Evolutionary conservation across 345 rosid genomes (phyloP).

Genomic region (Arabis hirsuta): DNA sequence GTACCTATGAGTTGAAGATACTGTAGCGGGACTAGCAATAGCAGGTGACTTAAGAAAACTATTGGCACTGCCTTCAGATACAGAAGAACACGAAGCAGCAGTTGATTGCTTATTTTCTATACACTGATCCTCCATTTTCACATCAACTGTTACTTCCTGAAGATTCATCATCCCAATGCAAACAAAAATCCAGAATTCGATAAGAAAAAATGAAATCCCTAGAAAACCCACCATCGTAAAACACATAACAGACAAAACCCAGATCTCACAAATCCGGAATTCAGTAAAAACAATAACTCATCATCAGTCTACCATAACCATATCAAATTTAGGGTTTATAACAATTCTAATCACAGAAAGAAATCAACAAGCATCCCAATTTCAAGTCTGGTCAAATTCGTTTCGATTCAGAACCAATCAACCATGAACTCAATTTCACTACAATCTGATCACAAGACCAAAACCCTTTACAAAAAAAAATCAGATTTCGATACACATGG

Average conservation of each 20-base stretch:
- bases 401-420: slow-evolving; percentile 17
- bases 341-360: slow-evolving; percentile 15
- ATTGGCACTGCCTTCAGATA: slow-evolving; percentile 77
- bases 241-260: slow-evolving; percentile 43
- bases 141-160: slow-evolving; percentile 60
- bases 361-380: background rate
- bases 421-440: slow-evolving; percentile 34
- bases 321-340: slow-evolving; percentile 44
- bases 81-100: slow-evolving; percentile 72
- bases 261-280: slow-evolving; percentile 57
- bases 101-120: slow-evolving; percentile 83
- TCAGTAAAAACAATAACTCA: slow-evolving; percentile 43
- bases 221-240: slow-evolving; percentile 37
- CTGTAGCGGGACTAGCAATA: slow-evolving; percentile 64
- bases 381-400: background rate
- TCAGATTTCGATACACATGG: slow-evolving; percentile 12
- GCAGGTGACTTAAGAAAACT: slow-evolving; percentile 73
- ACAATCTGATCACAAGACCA: slow-evolving; percentile 39
- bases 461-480: slow-evolving; percentile 17
- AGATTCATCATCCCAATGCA: slow-evolving; percentile 42
- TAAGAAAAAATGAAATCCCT: slow-evolving; percentile 25
- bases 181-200: slow-evolving; percentile 45
- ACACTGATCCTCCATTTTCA: slow-evolving; percentile 65
- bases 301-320: slow-evolving; percentile 24
- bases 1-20: slow-evolving; percentile 71